Evolutionary conservation across 495 filamentous ascomycete genomes (phyloP).

Genomic region (Tirmania nivea): DNA sequence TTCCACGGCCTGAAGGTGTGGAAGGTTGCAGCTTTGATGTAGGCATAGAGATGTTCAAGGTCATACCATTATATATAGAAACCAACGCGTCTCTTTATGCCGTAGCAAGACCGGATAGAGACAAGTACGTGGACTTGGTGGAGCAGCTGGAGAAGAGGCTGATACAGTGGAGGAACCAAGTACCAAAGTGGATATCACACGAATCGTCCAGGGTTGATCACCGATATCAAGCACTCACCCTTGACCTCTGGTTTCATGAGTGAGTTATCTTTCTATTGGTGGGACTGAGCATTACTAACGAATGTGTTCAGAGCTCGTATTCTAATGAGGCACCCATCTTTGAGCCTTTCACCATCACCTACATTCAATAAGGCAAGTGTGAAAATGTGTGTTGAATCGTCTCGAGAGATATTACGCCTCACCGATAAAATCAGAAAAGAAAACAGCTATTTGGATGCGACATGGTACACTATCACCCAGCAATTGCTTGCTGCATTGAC

Average conservation of each 20-base stretch:
- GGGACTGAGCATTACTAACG: too few relatives aligned
- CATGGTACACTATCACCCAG: constrained; percentile 52
- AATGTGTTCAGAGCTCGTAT: constrained; percentile 12
- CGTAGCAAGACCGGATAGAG: constrained; percentile 31
- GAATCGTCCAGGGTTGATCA: constrained; percentile 29
- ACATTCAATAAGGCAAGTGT: constrained; percentile 43
- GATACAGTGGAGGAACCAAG: constrained; percentile 30
- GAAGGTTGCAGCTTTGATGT: constrained; percentile 41
- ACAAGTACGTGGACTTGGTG: constrained; percentile 39
- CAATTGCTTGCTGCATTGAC: constrained; percentile 57
- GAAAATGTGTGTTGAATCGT: constrained; percentile 42
- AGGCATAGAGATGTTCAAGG: constrained; percentile 37
- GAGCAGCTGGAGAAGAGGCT: constrained; percentile 39
- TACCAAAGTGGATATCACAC: constrained; percentile 27
- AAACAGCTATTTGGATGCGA: constrained; percentile 49
- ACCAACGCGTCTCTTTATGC: constrained; percentile 52
- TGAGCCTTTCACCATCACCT: constrained; percentile 37
- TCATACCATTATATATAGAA: constrained; percentile 40
- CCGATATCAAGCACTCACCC: constrained; percentile 27
- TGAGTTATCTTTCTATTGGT: constrained; percentile 2
- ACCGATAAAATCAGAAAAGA: constrained; percentile 35
- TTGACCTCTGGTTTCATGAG: constrained; percentile 28
- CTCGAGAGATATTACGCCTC: constrained; percentile 38
- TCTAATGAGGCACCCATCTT: constrained; percentile 47
- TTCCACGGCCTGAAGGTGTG: constrained; percentile 31